Conservation (phyloP, 345 rosid species). For the Linum tenue region DNA sequence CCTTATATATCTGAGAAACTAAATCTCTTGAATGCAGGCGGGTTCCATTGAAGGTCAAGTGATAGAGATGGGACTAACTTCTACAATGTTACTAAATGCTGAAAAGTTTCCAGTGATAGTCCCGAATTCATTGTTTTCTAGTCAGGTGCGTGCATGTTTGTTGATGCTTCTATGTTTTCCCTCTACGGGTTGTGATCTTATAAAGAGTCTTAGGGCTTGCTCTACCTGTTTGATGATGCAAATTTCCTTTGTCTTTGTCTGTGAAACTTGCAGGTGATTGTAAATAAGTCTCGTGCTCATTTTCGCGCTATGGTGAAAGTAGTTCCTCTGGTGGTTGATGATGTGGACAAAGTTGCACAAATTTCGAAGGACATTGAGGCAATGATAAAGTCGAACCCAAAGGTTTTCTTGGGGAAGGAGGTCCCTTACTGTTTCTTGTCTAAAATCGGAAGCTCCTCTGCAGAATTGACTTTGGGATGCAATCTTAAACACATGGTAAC, state of each 20-base stretch:
- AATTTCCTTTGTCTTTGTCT: neutral
- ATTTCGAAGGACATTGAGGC: conserved; percentile 65
- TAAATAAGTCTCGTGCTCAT: conserved; percentile 77
- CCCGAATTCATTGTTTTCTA: conserved; percentile 88
- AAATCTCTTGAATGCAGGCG: conserved; percentile 41
- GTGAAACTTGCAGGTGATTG: conserved; percentile 49
- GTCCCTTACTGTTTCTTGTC: conserved; percentile 78
- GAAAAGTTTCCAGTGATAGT: conserved; percentile 79
- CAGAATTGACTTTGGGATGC: conserved; percentile 75
- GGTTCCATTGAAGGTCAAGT: conserved; percentile 92
- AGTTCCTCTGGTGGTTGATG: conserved; percentile 59
- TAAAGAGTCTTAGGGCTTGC: neutral
- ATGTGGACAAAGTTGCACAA: conserved; percentile 55
- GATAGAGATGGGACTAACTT: conserved; percentile 81
- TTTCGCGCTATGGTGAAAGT: conserved; percentile 58
- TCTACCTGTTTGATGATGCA: neutral
- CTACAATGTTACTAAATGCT: conserved; percentile 60
- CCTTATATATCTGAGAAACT: neutral
- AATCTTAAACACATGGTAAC: conserved; percentile 71
- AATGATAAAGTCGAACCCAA: conserved; percentile 46
- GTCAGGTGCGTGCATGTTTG: conserved; percentile 48
- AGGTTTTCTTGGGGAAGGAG: conserved; percentile 72
- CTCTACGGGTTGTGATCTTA: neutral
- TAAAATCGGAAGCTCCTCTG: conserved; percentile 52
- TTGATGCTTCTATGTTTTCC: too few species aligned